Evolutionary conservation across 345 rosid species (phyloP), one percentile per base, ranked within the genome.

Genomic region (Clarkia xantiana): DNA sequence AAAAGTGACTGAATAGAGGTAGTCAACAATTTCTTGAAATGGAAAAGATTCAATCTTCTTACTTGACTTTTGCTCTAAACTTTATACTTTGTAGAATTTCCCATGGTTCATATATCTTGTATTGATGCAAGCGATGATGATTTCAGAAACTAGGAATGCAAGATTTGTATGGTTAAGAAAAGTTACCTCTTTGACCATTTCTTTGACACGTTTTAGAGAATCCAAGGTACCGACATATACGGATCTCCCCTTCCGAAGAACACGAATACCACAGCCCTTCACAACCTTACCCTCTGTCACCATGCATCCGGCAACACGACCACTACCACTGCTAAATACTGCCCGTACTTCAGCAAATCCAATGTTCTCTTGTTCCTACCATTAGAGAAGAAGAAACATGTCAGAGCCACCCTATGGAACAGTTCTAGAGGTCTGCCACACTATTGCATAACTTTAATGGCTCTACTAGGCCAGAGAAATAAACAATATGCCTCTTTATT

Each of bases 221-320:
- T 84, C 82, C 63, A 91, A 79, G 54, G 62, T 65, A 46, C 96
- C 96, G 9, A 73, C 77, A 52, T 81, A 76, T 49, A 80, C 76
- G 38, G 65, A 56, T 66, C 80, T 84, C 50, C 80, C 66, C 41
- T 76, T 86, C 58, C 94, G 80, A 55, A 66, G 40, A 25, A 91
- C 87, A 49, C 71, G 82, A 61, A 84, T 69, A 44, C 98, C 94
- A 69, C 96, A 86, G 49, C 76, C 96, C 73, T 81, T 78, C 57
- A 73, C 77, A 53, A 91, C 62, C 62, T 81, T 86, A 42, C 98
- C 98, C 60, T 86, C 96, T 12, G 68, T 77, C 47, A 86, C 89
- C 87, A 91, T 84, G 77, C 98, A 91, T 57, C 98, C 98, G 60
- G 98, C 98, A 70, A 75, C 90, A 65, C 84, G 96, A 45, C 94